These are phyloP conservation scores for Patellaria atrata DNA, from an alignment of 495 filamentous ascomycete species.

Conservation along the genomic window DNA sequence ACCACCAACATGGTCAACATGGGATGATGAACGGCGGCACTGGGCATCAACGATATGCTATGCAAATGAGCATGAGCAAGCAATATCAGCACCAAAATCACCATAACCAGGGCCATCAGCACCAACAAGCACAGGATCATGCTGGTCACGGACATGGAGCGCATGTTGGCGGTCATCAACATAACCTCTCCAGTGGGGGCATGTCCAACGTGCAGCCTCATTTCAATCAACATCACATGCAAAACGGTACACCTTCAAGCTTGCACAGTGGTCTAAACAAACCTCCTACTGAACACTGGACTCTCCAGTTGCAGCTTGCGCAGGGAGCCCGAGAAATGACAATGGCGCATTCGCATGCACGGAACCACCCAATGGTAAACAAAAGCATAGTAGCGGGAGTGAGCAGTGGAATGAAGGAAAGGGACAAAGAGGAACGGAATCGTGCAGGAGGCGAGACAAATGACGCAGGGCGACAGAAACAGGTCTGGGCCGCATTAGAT, in stretches of 20 bases:
- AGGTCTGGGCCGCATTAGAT: conserved; percentile 84
- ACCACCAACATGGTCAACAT: conserved; percentile 69
- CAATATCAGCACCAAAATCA: conserved; percentile 24
- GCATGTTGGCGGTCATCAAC: conserved; percentile 50
- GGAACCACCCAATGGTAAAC: conserved; percentile 35
- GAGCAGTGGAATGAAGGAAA: conserved; percentile 52
- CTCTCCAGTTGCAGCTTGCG: conserved; percentile 65
- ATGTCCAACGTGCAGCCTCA: conserved; percentile 59
- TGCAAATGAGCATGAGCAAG: conserved; percentile 51
- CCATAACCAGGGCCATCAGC: conserved; percentile 40
- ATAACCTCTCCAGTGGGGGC: conserved; percentile 62
- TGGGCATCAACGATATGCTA: conserved; percentile 45
- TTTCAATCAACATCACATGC: conserved; percentile 56
- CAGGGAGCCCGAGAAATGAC: conserved; percentile 53
- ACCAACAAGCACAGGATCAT: conserved; percentile 68
- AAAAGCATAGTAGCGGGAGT: conserved; percentile 39
- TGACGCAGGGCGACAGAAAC: conserved; percentile 36
- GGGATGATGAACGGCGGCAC: conserved; percentile 54
- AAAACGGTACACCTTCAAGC: conserved; percentile 54
- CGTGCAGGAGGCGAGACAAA: conserved; percentile 36
- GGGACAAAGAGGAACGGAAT: conserved; percentile 46
- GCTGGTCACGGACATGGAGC: conserved; percentile 34
- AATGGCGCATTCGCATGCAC: conserved; percentile 51
- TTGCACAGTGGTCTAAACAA: conserved; percentile 43
- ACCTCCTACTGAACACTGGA: conserved; percentile 70